Percentiles rank a stretch among this genome's conserved stretches.
These are phyloP conservation scores for Colletotrichum coccodes DNA, from an alignment of 2,329 filamentous ascomycete genomes.

Conservation along the genomic window DNA sequence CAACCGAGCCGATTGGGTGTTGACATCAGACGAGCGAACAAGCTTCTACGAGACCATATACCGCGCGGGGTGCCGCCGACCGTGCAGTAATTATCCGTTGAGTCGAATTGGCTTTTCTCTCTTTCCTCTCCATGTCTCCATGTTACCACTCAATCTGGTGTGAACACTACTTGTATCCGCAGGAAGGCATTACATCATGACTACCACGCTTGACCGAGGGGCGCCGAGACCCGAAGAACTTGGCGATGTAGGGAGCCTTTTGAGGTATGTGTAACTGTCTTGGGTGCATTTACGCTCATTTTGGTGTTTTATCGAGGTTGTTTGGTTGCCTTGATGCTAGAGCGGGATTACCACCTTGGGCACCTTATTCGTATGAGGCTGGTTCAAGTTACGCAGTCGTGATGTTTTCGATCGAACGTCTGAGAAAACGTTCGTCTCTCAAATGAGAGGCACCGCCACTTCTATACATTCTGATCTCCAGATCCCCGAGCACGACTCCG, in stretches of 20 bases:
- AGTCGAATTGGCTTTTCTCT: background rate
- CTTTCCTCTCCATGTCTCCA: background rate
- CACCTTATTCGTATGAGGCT: no score
- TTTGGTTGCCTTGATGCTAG: no score
- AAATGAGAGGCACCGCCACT: no score
- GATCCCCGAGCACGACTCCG: background rate
- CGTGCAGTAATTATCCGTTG: background rate
- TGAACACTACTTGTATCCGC: background rate
- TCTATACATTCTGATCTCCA: background rate
- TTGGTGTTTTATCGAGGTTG: background rate
- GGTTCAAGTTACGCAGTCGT: background rate
- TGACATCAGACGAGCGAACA: slow-evolving; percentile 3
- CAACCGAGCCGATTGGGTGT: background rate
- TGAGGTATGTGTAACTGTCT: background rate
- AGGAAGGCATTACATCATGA: background rate
- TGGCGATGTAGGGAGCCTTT: background rate
- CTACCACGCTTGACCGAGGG: slow-evolving; percentile 11
- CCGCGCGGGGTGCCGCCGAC: background rate
- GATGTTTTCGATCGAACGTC: no score
- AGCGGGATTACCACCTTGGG: no score
- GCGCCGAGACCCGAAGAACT: slow-evolving; percentile 20
- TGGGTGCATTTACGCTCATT: background rate
- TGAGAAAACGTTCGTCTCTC: background rate
- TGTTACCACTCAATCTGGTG: background rate
- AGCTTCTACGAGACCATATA: background rate